Evolutionary conservation across 2,329 filamentous ascomycete species (phyloP).

Genomic region (Zymoseptoria crescenta): DNA sequence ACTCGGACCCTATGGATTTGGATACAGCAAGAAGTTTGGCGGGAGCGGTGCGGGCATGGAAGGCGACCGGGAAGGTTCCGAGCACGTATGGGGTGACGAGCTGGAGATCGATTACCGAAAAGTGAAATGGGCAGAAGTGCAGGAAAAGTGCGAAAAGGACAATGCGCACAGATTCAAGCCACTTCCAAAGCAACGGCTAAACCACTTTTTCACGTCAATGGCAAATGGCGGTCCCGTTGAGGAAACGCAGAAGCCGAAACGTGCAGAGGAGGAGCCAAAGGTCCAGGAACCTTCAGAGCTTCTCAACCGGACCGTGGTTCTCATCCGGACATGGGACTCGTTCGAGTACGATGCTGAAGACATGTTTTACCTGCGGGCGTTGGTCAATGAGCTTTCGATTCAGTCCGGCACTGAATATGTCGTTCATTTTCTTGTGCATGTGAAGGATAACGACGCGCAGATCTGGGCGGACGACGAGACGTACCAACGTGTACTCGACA

Average conservation of each 20-base stretch:
- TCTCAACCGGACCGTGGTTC: slow-evolving; percentile 61
- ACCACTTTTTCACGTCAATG: slow-evolving; percentile 37
- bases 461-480: slow-evolving; percentile 74
- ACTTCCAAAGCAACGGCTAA: slow-evolving; percentile 23
- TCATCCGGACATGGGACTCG: slow-evolving; percentile 76
- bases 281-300: slow-evolving; percentile 22
- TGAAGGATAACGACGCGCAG: slow-evolving; percentile 68
- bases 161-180: slow-evolving; percentile 63
- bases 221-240: slow-evolving; percentile 22
- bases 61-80: slow-evolving; percentile 73
- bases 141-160: slow-evolving; percentile 62
- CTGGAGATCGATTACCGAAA: slow-evolving; percentile 68
- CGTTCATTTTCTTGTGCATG: slow-evolving; percentile 76
- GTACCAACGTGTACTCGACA: slow-evolving; percentile 57
- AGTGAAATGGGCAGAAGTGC: slow-evolving; percentile 71
- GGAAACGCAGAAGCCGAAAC: slow-evolving; percentile 19
- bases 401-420: slow-evolving; percentile 74
- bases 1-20: slow-evolving; percentile 80
- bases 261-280: slow-evolving; percentile 9
- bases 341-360: slow-evolving; percentile 74
- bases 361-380: slow-evolving; percentile 69
- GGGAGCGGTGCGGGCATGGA: slow-evolving; percentile 80
- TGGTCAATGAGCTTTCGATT: slow-evolving; percentile 71
- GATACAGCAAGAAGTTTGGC: slow-evolving; percentile 70
- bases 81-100: slow-evolving; percentile 64